Conservation (phyloP, 306 rosid species). For the Cucumis cinereus region DNA sequence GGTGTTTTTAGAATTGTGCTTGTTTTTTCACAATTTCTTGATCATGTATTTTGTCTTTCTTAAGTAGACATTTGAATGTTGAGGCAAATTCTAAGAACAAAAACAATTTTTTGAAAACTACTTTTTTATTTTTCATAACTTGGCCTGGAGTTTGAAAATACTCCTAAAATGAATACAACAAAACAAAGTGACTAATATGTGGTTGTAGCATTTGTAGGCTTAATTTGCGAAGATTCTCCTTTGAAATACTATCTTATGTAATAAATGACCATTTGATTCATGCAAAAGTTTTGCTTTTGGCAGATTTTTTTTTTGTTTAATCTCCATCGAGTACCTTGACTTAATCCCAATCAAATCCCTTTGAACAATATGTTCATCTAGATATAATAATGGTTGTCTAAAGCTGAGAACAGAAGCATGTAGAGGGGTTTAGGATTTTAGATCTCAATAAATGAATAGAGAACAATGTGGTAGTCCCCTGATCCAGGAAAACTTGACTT, state of each 20-base stretch:
- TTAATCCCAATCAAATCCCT: not conserved
- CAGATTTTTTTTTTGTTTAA: not conserved
- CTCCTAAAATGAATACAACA: too few species aligned
- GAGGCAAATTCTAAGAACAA: too few species aligned
- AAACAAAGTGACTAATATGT: too few species aligned
- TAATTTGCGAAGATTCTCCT: not conserved
- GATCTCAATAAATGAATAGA: not conserved
- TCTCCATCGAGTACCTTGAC: not conserved
- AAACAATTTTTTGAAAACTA: too few species aligned
- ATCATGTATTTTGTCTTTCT: too few species aligned
- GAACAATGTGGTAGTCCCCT: not conserved
- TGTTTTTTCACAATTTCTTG: too few species aligned
- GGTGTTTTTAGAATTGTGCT: too few species aligned
- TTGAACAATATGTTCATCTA: not conserved
- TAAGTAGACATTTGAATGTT: too few species aligned
- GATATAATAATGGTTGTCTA: not conserved
- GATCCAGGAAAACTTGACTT: not conserved
- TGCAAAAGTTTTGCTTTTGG: not conserved
- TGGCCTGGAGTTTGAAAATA: too few species aligned
- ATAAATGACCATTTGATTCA: not conserved
- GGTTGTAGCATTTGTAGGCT: too few species aligned
- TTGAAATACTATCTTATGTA: not conserved
- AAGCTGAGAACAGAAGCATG: not conserved
- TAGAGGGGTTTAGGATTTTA: not conserved
- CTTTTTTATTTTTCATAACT: too few species aligned